These are phyloP conservation scores for Fonsecaea nubica DNA, from an alignment of 2,329 filamentous ascomycete species.

Conservation along the genomic window DNA sequence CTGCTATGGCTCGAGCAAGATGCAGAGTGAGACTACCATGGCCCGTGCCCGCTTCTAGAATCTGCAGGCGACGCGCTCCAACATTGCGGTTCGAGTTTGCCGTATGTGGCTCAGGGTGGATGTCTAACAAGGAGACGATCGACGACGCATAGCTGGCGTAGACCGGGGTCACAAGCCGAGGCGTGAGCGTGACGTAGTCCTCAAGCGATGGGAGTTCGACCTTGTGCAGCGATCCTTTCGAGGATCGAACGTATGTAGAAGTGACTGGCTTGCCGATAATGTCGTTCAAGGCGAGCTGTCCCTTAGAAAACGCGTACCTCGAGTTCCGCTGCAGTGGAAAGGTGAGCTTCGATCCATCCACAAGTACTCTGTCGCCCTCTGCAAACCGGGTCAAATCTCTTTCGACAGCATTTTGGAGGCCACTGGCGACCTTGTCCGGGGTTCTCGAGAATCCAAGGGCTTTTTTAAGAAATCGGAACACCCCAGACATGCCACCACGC, in stretches of 20 bases:
- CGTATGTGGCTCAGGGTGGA: slow-evolving; percentile 62
- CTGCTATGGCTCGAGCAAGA: slow-evolving; percentile 76
- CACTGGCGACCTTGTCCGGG: background rate
- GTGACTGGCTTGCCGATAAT: slow-evolving; percentile 66
- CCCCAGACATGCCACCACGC: slow-evolving; percentile 29
- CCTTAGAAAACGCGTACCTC: slow-evolving; percentile 44
- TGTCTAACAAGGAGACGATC: slow-evolving; percentile 77
- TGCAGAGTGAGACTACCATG: slow-evolving; percentile 80
- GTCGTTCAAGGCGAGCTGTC: slow-evolving; percentile 53
- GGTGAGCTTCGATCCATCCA: slow-evolving; percentile 51
- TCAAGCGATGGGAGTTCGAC: slow-evolving; percentile 65
- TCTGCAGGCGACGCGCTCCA: slow-evolving; percentile 63
- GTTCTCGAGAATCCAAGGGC: slow-evolving; percentile 25
- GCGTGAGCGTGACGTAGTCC: slow-evolving; percentile 73
- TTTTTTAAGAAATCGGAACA: slow-evolving; percentile 21
- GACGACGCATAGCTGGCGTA: slow-evolving; percentile 77
- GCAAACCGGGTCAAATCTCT: slow-evolving; percentile 28
- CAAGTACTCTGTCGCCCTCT: slow-evolving; percentile 53
- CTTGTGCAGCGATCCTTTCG: slow-evolving; percentile 28
- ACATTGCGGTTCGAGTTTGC: slow-evolving; percentile 18
- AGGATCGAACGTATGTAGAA: slow-evolving; percentile 26
- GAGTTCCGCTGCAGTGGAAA: slow-evolving; percentile 49
- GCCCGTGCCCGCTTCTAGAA: slow-evolving; percentile 85
- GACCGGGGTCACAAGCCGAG: slow-evolving; percentile 76
- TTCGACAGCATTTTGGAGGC: slow-evolving; percentile 8